Evolutionary conservation across 768 basidiomycete genomes (phyloP).

Genomic region (Boletus rubroflammeus): DNA sequence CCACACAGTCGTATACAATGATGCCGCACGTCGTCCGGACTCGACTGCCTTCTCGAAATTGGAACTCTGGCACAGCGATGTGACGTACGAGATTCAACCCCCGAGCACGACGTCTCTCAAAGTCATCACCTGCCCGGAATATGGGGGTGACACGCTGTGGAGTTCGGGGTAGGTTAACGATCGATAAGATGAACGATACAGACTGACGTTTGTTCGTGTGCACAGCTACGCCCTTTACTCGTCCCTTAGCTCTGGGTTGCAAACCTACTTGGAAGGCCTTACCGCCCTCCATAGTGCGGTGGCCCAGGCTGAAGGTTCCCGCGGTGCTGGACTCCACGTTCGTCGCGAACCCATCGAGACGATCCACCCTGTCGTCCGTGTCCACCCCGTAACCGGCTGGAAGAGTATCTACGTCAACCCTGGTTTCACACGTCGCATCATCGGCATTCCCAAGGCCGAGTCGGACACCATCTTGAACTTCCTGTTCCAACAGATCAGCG

Average conservation of each 20-base stretch:
- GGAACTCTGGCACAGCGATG: constrained; percentile 83
- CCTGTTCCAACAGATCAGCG: constrained; percentile 66
- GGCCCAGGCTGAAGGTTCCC: constrained; percentile 72
- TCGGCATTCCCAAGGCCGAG: constrained; percentile 77
- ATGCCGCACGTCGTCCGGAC: constrained; percentile 60
- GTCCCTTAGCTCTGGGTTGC: constrained; percentile 69
- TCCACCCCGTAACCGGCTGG: constrained; percentile 82
- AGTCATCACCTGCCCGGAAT: constrained; percentile 63
- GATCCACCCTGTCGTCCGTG: constrained; percentile 77
- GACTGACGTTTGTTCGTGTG: constrained; percentile 4
- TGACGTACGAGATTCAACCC: constrained; percentile 78
- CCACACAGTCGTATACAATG: constrained; percentile 63
- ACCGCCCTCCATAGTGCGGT: constrained; percentile 73
- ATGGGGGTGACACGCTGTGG: constrained; percentile 80
- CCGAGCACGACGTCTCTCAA: constrained; percentile 77
- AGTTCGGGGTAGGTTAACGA: constrained; percentile 59
- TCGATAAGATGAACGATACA: background rate
- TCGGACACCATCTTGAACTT: constrained; percentile 70
- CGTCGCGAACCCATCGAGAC: constrained; percentile 67
- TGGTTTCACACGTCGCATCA: constrained; percentile 76
- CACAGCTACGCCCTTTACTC: constrained; percentile 79
- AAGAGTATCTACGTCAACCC: constrained; percentile 83
- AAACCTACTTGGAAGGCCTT: constrained; percentile 72
- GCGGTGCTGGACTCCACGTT: constrained; percentile 65
- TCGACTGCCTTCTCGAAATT: constrained; percentile 62